Base-by-base conservation (phyloP, 2,329 filamentous ascomycete genomes). In the Fusarium redolens region DNA sequence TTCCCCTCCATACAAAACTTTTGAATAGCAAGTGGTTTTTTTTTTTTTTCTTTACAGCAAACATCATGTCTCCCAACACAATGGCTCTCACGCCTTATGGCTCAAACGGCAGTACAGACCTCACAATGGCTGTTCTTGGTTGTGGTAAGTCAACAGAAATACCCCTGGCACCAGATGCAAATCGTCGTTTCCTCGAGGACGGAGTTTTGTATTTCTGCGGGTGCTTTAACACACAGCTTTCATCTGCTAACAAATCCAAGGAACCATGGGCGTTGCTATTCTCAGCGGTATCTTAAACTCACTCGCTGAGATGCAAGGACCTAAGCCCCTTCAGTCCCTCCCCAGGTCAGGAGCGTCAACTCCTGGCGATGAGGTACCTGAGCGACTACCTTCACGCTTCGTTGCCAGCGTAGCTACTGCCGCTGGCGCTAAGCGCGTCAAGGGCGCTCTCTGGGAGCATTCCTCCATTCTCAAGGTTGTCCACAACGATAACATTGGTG, bases 191-290 rank as follows among this genome's bases (percentile, higher is more conserved):
- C 50, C 61, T 51, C 43, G 54, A 47, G 35, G n/a, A 25, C 57
- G 59, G 25, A 52, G 30, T 20, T 48, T 28, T 50, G n/a, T 11
- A 28, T 18, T 17, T 59, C 22, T 35, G 33, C 31, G 31, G 43
- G 17, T 50, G 37, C 30, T 22, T 50, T 51, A 48, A 44, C 41
- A 33, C 51, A 17, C 35, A 22, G 13, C 22, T 17, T 40, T 30
- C 57, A 52, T 40, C 63, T 66, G 44, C 70, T 74, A 57, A 74
- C 64, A 44, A 57, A 60, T 55, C 58, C 75, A 95, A 95, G 92
- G 93, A 73, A 95, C 91, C 59, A 93, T 97, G 90, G 94, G 94
- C 66, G 93, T 93, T 68, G 93, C 93, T 65, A 95, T 97, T 75
- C 89, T 97, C 64, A 91, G 89, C 61, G 94, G 94, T 72, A 92